Base-by-base conservation (phyloP, 108 stramenopile genomes). In the Pseudonitzschia multiseries region DNA sequence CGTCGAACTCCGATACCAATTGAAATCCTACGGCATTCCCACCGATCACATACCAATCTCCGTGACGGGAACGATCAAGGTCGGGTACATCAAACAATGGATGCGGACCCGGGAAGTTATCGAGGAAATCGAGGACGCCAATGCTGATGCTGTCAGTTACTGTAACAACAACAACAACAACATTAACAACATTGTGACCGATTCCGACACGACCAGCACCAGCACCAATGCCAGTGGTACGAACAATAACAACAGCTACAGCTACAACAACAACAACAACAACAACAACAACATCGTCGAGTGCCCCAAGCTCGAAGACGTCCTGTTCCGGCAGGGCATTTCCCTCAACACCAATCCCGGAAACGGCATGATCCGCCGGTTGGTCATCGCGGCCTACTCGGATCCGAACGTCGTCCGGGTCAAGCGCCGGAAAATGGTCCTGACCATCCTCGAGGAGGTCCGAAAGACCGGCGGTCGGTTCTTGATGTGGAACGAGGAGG, bases 21-120 rank as follows among this genome's bases (percentile, higher is more conserved):
- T 76, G 32, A 9, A 62, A 29, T 12, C 69, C 21, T 76, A 48
- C 50, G 75, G 75, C 2, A 70, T 76, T 42, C 75, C 75, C 6
- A 54, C 36, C 9, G 61, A 69, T 15, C 57, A 50, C 48, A 52
- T 76, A 22, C 75, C 75, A 0, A 48, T 69, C 0, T 52, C 68
- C n/a, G 22, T 12, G 8, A 52, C 22, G 26, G 75, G 67, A 14
- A 28, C 57, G 2, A 46, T 75, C n/a, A 75, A 69, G 33, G 65
- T 29, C 21, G 60, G 57, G 21, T 69, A 69, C 36, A 21, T 56
- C 15, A 69, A 64, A 14, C 69, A 76, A 63, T 76, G 75, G 75
- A 64, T 70, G 32, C 8, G 5, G 2, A 14, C 20, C 26, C 31
- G 61, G 15, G 15, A 17, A 15, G 15, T 33, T 20, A 31, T 31